Evolutionary conservation across 2,329 filamentous ascomycete species (phyloP).

Genomic region (Fusarium cicatricum): DNA sequence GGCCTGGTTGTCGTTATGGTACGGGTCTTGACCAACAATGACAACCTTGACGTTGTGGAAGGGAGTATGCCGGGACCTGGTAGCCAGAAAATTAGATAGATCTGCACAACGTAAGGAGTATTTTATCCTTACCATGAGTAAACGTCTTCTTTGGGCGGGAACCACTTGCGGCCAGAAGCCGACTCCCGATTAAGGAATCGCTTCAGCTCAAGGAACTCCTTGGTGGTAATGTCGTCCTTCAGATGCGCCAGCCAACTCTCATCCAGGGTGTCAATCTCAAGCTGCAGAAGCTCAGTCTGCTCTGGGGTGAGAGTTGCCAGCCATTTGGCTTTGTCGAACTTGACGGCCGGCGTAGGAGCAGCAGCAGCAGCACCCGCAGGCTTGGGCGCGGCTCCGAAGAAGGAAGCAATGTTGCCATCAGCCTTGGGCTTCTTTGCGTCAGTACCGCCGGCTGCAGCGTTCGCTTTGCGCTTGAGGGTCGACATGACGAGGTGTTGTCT

Average conservation of each 20-base stretch:
- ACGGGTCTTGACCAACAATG: slow-evolving; percentile 95
- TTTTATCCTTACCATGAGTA: slow-evolving; percentile 81
- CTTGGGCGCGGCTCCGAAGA: slow-evolving; percentile 78
- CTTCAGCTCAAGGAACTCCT: slow-evolving; percentile 88
- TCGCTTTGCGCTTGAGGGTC: slow-evolving; percentile 73
- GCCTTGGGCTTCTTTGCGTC: slow-evolving; percentile 76
- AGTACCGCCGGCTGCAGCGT: slow-evolving; percentile 50
- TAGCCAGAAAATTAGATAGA: slow-evolving; percentile 21
- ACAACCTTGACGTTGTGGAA: slow-evolving; percentile 90
- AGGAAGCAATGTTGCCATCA: slow-evolving; percentile 85
- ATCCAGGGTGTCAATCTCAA: slow-evolving; percentile 93
- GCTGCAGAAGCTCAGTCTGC: slow-evolving; percentile 80
- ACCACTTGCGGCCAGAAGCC: slow-evolving; percentile 77
- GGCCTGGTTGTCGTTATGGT: slow-evolving; percentile 94
- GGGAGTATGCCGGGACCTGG: slow-evolving; percentile 93
- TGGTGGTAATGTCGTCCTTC: slow-evolving; percentile 82
- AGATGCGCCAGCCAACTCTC: slow-evolving; percentile 90
- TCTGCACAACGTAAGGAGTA: background rate
- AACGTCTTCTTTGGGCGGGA: slow-evolving; percentile 86
- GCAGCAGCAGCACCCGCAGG: slow-evolving; percentile 45
- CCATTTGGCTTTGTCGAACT: slow-evolving; percentile 93
- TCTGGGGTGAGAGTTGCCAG: slow-evolving; percentile 79
- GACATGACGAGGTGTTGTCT: slow-evolving; percentile 53
- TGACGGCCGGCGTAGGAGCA: slow-evolving; percentile 51
- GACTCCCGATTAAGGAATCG: slow-evolving; percentile 84